Evolutionary conservation across 176 grass and related monocot species (phyloP).

Genomic region (Triticum dicoccoides): DNA sequence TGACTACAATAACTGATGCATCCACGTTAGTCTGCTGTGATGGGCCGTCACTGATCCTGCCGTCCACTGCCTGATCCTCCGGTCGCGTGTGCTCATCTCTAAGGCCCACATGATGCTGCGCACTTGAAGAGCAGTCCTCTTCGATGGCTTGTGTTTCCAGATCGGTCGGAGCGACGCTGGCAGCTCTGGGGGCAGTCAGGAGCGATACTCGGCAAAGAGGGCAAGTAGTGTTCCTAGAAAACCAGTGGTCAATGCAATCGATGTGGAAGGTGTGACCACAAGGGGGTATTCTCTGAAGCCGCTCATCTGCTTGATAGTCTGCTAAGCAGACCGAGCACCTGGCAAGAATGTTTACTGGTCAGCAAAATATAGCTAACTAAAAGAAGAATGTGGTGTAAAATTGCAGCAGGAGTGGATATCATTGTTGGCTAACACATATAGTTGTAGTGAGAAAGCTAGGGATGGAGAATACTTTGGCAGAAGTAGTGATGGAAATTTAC

Average conservation of each 20-base stretch:
- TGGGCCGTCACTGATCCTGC: neutral
- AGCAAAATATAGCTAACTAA: neutral
- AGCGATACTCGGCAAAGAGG: constrained; percentile 89
- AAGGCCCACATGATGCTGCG: constrained; percentile 16
- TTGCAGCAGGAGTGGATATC: neutral
- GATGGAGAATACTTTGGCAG: neutral
- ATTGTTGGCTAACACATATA: neutral
- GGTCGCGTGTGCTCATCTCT: neutral
- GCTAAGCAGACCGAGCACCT: constrained; percentile 96
- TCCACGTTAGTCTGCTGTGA: neutral
- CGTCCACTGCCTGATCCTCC: neutral
- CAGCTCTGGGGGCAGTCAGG: constrained; percentile 47
- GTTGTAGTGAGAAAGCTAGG: neutral
- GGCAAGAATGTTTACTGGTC: constrained; percentile 18
- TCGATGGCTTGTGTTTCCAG: constrained; percentile 40
- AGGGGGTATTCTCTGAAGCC: constrained; percentile 82
- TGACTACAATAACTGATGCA: neutral
- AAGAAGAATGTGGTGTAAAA: neutral
- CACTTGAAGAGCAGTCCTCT: neutral
- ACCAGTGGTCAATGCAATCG: constrained; percentile 89
- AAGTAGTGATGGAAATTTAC: no score
- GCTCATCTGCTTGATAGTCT: constrained; percentile 83
- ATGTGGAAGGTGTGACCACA: constrained; percentile 97
- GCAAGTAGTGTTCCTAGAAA: constrained; percentile 81
- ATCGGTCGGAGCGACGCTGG: neutral